Evolutionary conservation across 2,329 filamentous ascomycete species (phyloP), one percentile per base, ranked within the genome.

Genomic region (Rhynchosporium graminicola): DNA sequence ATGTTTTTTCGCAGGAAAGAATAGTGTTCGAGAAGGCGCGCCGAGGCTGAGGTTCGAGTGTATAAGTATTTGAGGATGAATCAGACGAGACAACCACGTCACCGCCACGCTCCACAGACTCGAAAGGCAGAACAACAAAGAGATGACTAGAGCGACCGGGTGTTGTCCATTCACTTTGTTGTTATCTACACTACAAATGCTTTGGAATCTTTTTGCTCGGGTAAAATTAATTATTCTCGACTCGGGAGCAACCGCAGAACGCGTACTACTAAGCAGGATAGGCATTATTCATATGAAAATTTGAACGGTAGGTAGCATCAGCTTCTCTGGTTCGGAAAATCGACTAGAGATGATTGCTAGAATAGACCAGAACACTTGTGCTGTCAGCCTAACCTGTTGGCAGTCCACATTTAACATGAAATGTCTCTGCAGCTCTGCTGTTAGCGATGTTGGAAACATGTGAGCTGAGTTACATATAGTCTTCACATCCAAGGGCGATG

Each of bases 41-140:
- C 51, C 36, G 51, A 54, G 51, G 51, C 33, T 36, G 40, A n/a
- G 9, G 29, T 13, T 46, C 15, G 43, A n/a, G 46, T 7, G 57
- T 29, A 12, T 20, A 20, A 20, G 20, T 20, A 20, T 20, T 20
- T 20, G 20, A 20, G 42, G 33, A 13, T 40, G 58, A 46, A 2
- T 60, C 43, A 45, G 58, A 31, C 46, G 36, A 43, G 48, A 59
- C 31, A 50, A 26, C 43, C 42, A 36, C 29, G 55, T 45, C 55
- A 46, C 55, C 45, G 42, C 40, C 55, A 43, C 40, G 28, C 55
- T 36, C 26, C 9, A 3, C 9, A 36, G 33, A 38, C 40, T 12
- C n/a, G 38, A 6, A 10, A 38, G 12, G 55, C 55, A 57, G 55
- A 57, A 48, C 43, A 58, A 9, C 36, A 58, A 36, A 3, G 28